Conservation (phyloP, 768 basidiomycete genomes). For the Lactarius trivialis region DNA sequence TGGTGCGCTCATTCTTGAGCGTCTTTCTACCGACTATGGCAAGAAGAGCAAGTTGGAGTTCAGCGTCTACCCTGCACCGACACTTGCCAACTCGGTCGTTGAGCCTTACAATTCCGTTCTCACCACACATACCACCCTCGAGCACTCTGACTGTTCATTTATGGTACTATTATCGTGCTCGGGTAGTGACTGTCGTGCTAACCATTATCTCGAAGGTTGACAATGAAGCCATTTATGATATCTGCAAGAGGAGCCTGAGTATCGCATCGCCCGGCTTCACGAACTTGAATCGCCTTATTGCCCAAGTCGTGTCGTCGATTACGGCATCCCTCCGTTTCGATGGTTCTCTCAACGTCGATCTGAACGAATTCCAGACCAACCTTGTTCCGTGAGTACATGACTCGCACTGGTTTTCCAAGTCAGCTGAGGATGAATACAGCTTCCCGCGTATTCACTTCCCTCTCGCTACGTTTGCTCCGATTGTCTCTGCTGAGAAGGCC, state of each 20-base stretch:
- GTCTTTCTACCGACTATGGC: constrained; percentile 96
- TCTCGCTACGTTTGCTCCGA: constrained; percentile 58
- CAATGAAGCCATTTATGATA: constrained; percentile 67
- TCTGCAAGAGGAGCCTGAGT: constrained; percentile 51
- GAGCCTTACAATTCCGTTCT: constrained; percentile 98
- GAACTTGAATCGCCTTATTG: constrained; percentile 62
- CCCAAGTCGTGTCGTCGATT: constrained; percentile 50
- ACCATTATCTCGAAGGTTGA: constrained; percentile 33
- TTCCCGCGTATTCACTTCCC: constrained; percentile 68
- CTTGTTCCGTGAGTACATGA: constrained; percentile 43
- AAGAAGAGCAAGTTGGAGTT: constrained; percentile 99
- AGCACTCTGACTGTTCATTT: constrained; percentile 99
- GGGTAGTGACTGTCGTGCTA: not conserved
- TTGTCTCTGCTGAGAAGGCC: constrained; percentile 57
- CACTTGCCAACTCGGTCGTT: constrained; percentile 91
- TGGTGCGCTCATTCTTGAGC: constrained; percentile 94
- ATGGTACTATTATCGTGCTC: constrained; percentile 52
- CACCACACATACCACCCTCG: constrained; percentile 97
- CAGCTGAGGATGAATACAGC: constrained; percentile 25
- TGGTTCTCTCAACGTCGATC: constrained; percentile 59
- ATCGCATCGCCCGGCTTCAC: constrained; percentile 54
- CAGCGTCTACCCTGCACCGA: constrained; percentile 93
- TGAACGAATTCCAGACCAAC: constrained; percentile 70
- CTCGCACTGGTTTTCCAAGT: constrained; percentile 14
- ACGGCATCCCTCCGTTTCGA: constrained; percentile 53